Conservation (phyloP, 768 basidiomycete species). For the Suillus lakei region DNA sequence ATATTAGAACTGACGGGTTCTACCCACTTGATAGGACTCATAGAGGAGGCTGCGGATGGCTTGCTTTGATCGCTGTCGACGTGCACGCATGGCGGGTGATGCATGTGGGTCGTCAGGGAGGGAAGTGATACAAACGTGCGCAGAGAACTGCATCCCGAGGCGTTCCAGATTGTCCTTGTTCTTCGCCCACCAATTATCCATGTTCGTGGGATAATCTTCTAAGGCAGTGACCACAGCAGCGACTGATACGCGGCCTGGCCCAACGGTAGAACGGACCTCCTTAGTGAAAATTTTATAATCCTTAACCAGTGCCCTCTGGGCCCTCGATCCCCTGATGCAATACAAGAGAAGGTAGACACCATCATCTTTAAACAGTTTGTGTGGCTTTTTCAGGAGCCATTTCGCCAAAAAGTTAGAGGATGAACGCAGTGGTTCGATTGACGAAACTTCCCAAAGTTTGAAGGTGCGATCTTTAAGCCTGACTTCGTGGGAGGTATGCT, state of each 20-base stretch:
- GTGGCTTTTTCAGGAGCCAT: conserved; percentile 28
- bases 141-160: conserved; percentile 32
- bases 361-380: conserved; percentile 27
- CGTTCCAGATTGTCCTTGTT: conserved; percentile 26
- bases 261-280: background rate
- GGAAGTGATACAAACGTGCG: conserved; percentile 41
- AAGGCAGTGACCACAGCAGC: conserved; percentile 45
- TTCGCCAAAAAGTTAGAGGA: conserved; percentile 17
- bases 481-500: background rate
- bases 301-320: conserved; percentile 29
- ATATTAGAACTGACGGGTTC: no score
- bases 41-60: background rate
- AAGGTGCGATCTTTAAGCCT: background rate
- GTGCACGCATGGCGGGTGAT: background rate
- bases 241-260: conserved; percentile 33
- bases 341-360: conserved; percentile 37
- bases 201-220: conserved; percentile 35
- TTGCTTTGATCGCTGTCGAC: background rate
- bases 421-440: conserved; percentile 22
- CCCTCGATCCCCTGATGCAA: conserved; percentile 34
- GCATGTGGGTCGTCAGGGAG: conserved; percentile 22
- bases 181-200: conserved; percentile 41
- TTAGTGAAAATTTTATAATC: conserved; percentile 29
- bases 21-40: background rate
- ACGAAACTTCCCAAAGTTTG: background rate